phyloP scores from a whole-genome alignment of 2,329 filamentous ascomycete genomes.

The Elsinoe arachidis region DNA sequence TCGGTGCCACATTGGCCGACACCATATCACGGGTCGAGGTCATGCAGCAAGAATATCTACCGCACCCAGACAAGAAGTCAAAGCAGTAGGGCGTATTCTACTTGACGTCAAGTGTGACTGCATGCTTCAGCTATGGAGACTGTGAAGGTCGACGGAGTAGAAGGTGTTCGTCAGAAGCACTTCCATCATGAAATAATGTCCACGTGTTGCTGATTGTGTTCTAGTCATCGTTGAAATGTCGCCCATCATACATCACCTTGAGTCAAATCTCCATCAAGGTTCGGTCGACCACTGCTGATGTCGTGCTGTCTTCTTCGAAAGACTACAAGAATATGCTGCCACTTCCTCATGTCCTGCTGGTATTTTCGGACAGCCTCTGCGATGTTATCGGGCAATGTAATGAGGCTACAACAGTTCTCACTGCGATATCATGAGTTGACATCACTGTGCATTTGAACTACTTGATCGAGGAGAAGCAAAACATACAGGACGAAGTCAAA shows the following conservation, averaged over 20 bases:
- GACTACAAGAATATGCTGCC: slow-evolving; percentile 42
- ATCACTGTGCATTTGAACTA: slow-evolving; percentile 47
- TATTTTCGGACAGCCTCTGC: slow-evolving; percentile 46
- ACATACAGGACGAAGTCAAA: slow-evolving; percentile 30
- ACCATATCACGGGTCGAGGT: neutral
- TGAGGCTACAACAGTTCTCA: slow-evolving; percentile 13
- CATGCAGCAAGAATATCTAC: neutral
- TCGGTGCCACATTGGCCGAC: neutral
- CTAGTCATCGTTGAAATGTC: neutral
- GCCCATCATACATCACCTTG: neutral
- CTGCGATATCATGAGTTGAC: slow-evolving; percentile 45
- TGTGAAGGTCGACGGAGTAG: slow-evolving; percentile 31
- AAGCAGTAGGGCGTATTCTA: slow-evolving; percentile 51
- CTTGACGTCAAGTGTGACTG: slow-evolving; percentile 47
- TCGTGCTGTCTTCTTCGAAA: slow-evolving; percentile 29
- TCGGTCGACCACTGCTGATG: slow-evolving; percentile 31
- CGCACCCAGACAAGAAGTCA: slow-evolving; percentile 34
- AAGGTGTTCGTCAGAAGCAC: slow-evolving; percentile 11
- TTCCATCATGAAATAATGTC: too few relatives aligned
- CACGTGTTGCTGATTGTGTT: neutral
- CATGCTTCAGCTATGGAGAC: slow-evolving; percentile 46
- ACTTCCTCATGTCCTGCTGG: slow-evolving; percentile 54
- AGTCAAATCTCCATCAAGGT: slow-evolving; percentile 33
- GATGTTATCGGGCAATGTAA: slow-evolving; percentile 3
- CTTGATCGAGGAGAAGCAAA: slow-evolving; percentile 32